Conservation (phyloP, 2,329 filamentous ascomycete genomes). For the Tolypocladium cylindrosporum region DNA sequence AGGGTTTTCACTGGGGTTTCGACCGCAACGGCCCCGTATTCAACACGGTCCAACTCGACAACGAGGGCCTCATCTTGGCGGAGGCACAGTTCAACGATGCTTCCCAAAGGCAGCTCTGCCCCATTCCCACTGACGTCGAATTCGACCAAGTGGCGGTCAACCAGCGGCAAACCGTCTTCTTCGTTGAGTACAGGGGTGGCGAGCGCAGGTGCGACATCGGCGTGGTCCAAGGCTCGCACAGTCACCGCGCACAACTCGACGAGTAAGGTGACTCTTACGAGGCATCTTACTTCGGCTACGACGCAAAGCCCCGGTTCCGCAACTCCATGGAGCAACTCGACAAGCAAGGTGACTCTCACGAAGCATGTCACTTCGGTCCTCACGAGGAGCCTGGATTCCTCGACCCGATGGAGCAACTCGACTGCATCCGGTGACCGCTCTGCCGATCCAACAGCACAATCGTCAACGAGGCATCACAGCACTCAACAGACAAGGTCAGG, state of each 20-base stretch:
- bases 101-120: background rate
- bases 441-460: background rate
- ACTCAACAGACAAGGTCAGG: background rate
- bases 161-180: background rate
- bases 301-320: background rate
- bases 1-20: background rate
- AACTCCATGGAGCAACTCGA: background rate
- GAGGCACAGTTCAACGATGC: background rate
- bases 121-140: background rate
- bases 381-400: background rate
- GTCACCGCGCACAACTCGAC: background rate
- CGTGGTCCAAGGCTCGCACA: background rate
- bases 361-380: background rate
- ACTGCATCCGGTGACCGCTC: background rate
- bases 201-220: background rate
- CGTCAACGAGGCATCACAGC: background rate
- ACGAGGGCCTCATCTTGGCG: background rate
- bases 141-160: background rate
- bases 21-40: background rate
- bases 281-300: background rate
- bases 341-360: background rate
- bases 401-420: background rate
- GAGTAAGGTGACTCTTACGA: background rate
- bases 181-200: background rate
- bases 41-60: background rate